Evolutionary conservation across 1,284 basidiomycete genomes (phyloP), one percentile per base, ranked within the genome.

Genomic region (Cryptococcus sp.): DNA sequence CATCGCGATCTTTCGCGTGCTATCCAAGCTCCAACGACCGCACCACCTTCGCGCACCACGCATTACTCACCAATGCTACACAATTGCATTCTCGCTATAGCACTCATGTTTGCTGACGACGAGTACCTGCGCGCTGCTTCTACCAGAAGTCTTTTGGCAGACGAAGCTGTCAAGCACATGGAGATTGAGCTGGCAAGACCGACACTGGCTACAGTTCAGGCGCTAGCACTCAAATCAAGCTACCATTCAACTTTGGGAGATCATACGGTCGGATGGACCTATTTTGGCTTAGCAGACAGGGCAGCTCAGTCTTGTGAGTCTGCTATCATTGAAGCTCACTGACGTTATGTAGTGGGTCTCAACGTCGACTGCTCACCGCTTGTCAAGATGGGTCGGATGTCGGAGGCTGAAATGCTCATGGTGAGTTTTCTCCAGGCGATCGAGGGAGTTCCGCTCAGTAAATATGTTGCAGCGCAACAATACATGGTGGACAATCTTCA

Each of bases 31-130:
- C 51, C 56, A 15, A 34, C 49, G 2, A 26, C 53, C 43, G 46
- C 11, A 43, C 61, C n/a, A 29, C 57, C 80, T 7, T 78, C 81
- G 0, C 81, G 83, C 83, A 0, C 79, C 84, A 0, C 83, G 3
- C 83, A 85, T 63, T 89, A 88, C 73, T 86, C 85, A 1, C 85
- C 86, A 0, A 84, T 88, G 81, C 79, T 88, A 1, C 87, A 89
- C 73, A 88, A 87, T 63, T 81, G 85, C 1, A 77, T 87, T 0
- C 75, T 89, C 11, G 80, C 86, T 1, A 77, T 88, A 40, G 85
- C 82, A 2, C 78, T 82, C 1, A 82, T 83, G 0, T 86, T 85
- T 64, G 83, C 84, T 6, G 83, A 86, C 53, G 81, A 86, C 39
- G 82, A 82, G 0, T 63, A 70, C 26, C 77, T 86, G 40, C 78